Base-by-base conservation (phyloP, 106 monocot genomes). In the Dioscorea dumetorum region DNA sequence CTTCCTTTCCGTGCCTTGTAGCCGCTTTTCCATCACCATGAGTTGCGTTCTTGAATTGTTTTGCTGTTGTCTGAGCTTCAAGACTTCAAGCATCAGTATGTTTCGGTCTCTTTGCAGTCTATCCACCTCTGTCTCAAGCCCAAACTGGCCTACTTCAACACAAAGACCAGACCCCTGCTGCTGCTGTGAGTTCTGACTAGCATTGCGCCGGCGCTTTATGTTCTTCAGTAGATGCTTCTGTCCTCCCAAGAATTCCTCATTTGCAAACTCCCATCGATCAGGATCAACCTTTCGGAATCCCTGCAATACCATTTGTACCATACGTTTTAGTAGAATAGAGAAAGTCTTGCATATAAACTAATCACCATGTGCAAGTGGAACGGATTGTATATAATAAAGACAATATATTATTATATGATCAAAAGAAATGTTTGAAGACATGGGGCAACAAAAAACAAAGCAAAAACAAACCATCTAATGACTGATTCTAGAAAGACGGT, bases 31-130 rank as follows among this genome's bases (percentile, higher is more conserved):
- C 81, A 88, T 81, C 10, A 50, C 76, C 19, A 66, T 24, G 22
- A 88, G 72, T 70, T 75, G 78, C 11, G 72, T 58, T 7, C 62
- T 65, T 14, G 80, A 76, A 17, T n/a, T 81, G 74, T 84, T 75
- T 66, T 88, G 84, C 66, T 81, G 81, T 41, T 84, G 78, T 65
- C 73, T 52, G 21, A 88, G 81, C 78, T 67, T 71, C 31, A 75
- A 54, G 21, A 88, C 65, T 75, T 88, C 88, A 21, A 70, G 50
- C 75, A 81, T 75, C 22, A 88, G 80, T 24, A 64, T 17, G 41
- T 63, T 50, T 5, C 75, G 77, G 24, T 84, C 88, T n/a, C 72
- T 28, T 32, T 67, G 64, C 24, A 81, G 65, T 49, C 41, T 31
- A 4, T 81, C 77, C 11, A 67, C 69, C 22, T 84, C 87, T 0